Base-by-base conservation (phyloP, 2,329 filamentous ascomycete genomes). In the Myriosclerotinia scirpicola region DNA sequence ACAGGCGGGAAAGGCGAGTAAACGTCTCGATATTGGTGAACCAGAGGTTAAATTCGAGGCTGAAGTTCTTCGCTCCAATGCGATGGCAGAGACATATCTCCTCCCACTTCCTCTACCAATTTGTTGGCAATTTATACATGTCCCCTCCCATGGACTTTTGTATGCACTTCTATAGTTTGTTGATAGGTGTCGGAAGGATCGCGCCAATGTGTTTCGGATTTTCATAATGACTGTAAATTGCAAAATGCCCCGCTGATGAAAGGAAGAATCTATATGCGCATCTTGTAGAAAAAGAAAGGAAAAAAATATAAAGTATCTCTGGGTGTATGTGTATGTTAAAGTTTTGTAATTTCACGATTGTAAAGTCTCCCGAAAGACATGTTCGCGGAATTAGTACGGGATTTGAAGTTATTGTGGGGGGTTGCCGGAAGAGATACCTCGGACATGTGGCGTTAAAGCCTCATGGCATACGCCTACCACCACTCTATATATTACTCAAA, bases 1-100 rank as follows among this genome's bases (percentile, higher is more conserved):
- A 26, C 58, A 50, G n/a, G 74, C 72, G 30, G 73, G 73, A n/a
- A 72, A 53, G n/a, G 66, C 66, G 48, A 68, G 59, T 38, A n/a
- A 55, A n/a, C 59, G 65, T 65, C 55, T 44, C 26, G 22, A 26
- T 36, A 22, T 38, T 22, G 38, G 20, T 20, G 46, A 40, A 26
- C 20, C 5, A 38, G 12, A 1, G 40, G 26, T 40, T 40, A 20
- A 36, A 17, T 20, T n/a, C 26, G 26, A 8, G n/a, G 9, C 5
- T 26, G 46, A n/a, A 42, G 34, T 52, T 17, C 64, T 54, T n/a
- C 17, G 17, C n/a, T 48, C 46, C 36, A 54, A 44, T 26, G 17
- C 36, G 17, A 38, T 40, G 7, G 26, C 22, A 36, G 54, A 54
- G 30, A 48, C 54, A 30, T 26, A 54, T 53, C 55, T 60, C 11